Base-by-base conservation (phyloP, 2,329 filamentous ascomycete genomes). In the Aspergillus pseudoviridinutans region DNA sequence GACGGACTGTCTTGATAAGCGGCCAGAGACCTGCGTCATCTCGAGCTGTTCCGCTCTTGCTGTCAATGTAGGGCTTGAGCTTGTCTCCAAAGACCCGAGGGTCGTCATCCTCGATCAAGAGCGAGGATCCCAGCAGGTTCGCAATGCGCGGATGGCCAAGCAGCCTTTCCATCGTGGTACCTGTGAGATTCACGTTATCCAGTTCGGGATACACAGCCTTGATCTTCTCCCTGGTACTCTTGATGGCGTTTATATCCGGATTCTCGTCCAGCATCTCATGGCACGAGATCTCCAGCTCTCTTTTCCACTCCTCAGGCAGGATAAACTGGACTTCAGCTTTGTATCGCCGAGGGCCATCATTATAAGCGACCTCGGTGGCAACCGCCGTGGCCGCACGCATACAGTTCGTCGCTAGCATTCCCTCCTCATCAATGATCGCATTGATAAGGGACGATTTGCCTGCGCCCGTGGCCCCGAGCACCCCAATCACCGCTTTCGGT, bases 391-490 rank as follows among this genome's bases (percentile, higher is more conserved):
- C 87, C 0, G 85, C 84, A 28, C 82, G 73, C 79, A 87, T 83
- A 65, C 84, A 84, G 61, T 82, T 83, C 0, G 81, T 84, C 0
- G 80, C 79, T 0, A 78, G 76, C 17, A 84, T 71, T n/a, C 80
- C 75, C 60, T 87, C 83, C 62, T 87, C 82, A 29, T 87, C 83
- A 0, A 87, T 74, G 35, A 88, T 65, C 0, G 85, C 84, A 63
- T 87, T 88, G 67, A 88, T 86, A 0, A 87, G 74, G 1, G 81
- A 84, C 22, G 79, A 84, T 64, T 88, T 88, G 0, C 85, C 85
- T 1, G 82, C 80, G 0, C 85, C 84, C 0, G 86, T 87, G 54
- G 80, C 83, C 0, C 85, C 85, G 2, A 85, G 79, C 1, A 88
- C 80, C 5, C 84, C 85, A 20, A 87, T 76, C 0, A 87, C 75